Base-by-base conservation (phyloP, 768 basidiomycete genomes). In the Pholiota microspora region DNA sequence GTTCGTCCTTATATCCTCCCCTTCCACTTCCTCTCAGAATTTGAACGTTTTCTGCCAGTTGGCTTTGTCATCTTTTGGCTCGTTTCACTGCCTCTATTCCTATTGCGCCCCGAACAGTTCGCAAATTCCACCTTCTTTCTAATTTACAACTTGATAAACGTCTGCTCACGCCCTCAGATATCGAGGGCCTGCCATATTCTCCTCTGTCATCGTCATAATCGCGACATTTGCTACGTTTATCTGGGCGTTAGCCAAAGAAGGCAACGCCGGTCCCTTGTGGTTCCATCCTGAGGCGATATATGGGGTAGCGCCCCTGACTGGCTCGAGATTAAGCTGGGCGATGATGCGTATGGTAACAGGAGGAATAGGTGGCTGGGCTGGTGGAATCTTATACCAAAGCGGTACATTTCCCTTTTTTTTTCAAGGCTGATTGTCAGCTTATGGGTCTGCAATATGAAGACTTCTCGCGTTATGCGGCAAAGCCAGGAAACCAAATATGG, bases 331-430 rank as follows among this genome's bases (percentile, higher is more conserved):
- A 3, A 62, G 64, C 16, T 71, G 68, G 69, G 54, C 59, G 3
- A 69, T 71, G 66, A 66, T 69, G 65, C 53, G 68, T 31, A 59
- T 64, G 49, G 64, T 67, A 18, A 69, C 64, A 4, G 65, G 69
- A 55, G 68, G 68, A 2, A 67, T 71, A 16, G 69, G 69, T 6
- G 65, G 62, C 6, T 71, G 68, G 69, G 64, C 69, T 7, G 68
- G 69, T 28, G 68, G 67, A 2, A 60, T 60, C 13, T 47, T 60
- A 24, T 60, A 60, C 45, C 59, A 60, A 24, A 60, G 59, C 28
- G 55, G 63, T 64, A 45, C 23, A 58, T 56, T 16, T 4, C 31
- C 18, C 18, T 29, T 0, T n/a, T 13, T 5, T 23, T 7, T n/a
- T n/a, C 6, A 23, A 6, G 2, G 7, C 34, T 23, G 3, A 31